Evolutionary conservation across 768 basidiomycete species (phyloP), one percentile per base, ranked within the genome.

Genomic region (Serendipita sp.): DNA sequence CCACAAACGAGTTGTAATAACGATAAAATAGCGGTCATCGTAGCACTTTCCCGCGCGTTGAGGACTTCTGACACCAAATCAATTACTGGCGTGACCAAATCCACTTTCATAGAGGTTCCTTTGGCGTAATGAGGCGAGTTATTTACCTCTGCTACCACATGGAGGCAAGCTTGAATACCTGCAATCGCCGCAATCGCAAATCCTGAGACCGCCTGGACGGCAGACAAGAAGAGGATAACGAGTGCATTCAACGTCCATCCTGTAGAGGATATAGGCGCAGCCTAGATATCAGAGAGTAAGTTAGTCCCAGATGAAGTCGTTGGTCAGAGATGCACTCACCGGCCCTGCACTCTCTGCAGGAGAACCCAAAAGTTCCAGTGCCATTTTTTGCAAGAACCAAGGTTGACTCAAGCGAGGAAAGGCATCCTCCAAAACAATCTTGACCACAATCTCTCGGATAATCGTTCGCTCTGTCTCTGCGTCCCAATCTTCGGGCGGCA

Each of bases 371-470:
- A 86, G 72, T 69, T 85, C 83, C 41, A 94, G 76, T 10, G 88
- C 76, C 2, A 80, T 70, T 70, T 78, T 83, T 65, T 92, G 84
- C 53, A 95, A 81, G 72, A 96, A 97, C 92, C 94, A 97, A 0
- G 89, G 88, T 72, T 96, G 87, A 3, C 83, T 81, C 62, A 95
- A 72, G 68, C 82, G 84, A 35, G 85, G 85, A 30, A 75, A 72
- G 2, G 77, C 68, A 16, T 69, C 72, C 56, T 80, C 80, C 67
- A 92, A 75, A 3, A 97, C 75, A 28, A 89, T 78, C 69, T 88
- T 87, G 70, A 91, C 81, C 35, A 95, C 70, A 45, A 96, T 76
- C 75, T 98, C 95, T 65, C 92, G 83, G 46, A 89, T 75, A 66
- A 97, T 87, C 66, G 81, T 78, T n/a, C 90, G 81, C 75, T 96